Conservation (phyloP, 2,329 filamentous ascomycete species). For the Diaporthe sp. region DNA sequence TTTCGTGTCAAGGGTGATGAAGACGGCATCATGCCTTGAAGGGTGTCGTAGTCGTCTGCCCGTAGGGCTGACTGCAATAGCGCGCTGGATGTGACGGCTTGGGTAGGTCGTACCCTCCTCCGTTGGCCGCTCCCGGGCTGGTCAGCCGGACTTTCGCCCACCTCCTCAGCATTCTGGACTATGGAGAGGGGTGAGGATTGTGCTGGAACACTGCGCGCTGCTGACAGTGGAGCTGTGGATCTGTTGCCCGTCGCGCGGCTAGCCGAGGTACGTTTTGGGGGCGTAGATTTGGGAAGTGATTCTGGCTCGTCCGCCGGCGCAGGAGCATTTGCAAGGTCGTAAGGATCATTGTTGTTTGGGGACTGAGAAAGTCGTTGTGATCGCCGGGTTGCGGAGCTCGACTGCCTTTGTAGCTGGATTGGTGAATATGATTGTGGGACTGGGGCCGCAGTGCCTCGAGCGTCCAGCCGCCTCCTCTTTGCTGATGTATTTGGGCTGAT, state of each 20-base stretch:
- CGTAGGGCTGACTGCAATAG: constrained; percentile 55
- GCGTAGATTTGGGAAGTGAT: constrained; percentile 34
- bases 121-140: constrained; percentile 69
- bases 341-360: constrained; percentile 43
- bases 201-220: not conserved
- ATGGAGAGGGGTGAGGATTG: constrained; percentile 29
- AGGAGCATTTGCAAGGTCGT: constrained; percentile 48
- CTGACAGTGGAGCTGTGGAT: not conserved
- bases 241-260: constrained; percentile 27
- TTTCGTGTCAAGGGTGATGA: constrained; percentile 61
- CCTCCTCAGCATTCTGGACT: constrained; percentile 52
- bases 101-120: constrained; percentile 53
- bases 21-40: constrained; percentile 47
- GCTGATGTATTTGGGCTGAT: constrained; percentile 62
- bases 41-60: constrained; percentile 46
- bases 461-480: constrained; percentile 57
- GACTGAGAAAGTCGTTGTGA: constrained; percentile 41
- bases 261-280: constrained; percentile 41
- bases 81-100: constrained; percentile 54
- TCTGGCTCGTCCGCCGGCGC: constrained; percentile 42
- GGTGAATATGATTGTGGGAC: constrained; percentile 8
- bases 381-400: constrained; percentile 21
- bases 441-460: constrained; percentile 40
- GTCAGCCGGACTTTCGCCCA: constrained; percentile 65
- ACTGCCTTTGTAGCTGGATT: constrained; percentile 3